Conservation (phyloP, 2,329 filamentous ascomycete species). For the Beauveria asiatica region DNA sequence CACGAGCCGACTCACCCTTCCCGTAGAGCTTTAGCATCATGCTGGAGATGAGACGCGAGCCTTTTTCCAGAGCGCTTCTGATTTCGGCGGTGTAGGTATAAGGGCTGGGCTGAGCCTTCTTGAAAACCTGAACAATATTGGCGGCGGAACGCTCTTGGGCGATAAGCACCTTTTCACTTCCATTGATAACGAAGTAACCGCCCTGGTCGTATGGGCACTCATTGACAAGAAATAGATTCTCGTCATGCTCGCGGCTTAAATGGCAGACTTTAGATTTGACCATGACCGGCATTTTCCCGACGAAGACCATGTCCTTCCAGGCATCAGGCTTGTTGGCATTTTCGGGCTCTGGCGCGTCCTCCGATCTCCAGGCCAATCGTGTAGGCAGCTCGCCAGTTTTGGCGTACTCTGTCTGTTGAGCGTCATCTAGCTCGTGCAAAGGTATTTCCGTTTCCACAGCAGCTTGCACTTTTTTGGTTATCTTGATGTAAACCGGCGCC, state of each 20-base stretch:
- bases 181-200: constrained; percentile 99
- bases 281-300: constrained; percentile 96
- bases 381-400: constrained; percentile 50
- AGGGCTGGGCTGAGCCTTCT: constrained; percentile 87
- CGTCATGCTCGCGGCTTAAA: constrained; percentile 72
- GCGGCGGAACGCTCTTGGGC: constrained; percentile 95
- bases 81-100: constrained; percentile 95
- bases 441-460: constrained; percentile 68
- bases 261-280: constrained; percentile 95
- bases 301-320: constrained; percentile 69
- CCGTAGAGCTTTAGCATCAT: constrained; percentile 84
- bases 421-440: constrained; percentile 59
- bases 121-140: constrained; percentile 98
- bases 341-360: constrained; percentile 42
- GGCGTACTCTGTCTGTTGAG: constrained; percentile 47
- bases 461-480: constrained; percentile 75
- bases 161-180: constrained; percentile 95
- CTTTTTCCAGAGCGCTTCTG: constrained; percentile 90
- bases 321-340: constrained; percentile 45
- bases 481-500: constrained; percentile 80
- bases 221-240: constrained; percentile 81
- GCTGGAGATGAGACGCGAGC: constrained; percentile 87
- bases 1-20: constrained; percentile 70
- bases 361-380: constrained; percentile 52
- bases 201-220: constrained; percentile 98